Base-by-base conservation (phyloP, 805 yeast genomes). In the Sugiyamaella valdiviana region DNA sequence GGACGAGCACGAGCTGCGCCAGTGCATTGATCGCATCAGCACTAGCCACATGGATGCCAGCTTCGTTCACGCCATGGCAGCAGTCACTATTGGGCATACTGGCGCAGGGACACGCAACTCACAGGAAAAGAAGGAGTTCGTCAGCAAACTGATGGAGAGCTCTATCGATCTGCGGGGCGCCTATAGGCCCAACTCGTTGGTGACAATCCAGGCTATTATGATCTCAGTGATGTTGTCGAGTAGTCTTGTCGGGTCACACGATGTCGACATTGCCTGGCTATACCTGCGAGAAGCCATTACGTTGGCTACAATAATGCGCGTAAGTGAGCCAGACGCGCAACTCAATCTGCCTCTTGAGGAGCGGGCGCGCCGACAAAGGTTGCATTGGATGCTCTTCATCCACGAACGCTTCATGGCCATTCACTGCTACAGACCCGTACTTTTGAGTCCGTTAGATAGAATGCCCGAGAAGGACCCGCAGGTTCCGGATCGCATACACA, bases 391-490 rank as follows among this genome's bases (percentile, higher is more conserved):
- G 29, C 19, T 51, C 35, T 51, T 47, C 22, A 48, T 51, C 10
- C 54, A 51, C 36, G 54, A 51, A 22, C 51, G 54, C 29, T 48
- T 48, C 36, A 44, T 51, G 51, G 51, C 51, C 12, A 48, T 51
- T 20, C 51, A 51, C 38, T 45, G 36, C 26, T 48, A 44, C 20
- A 43, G 51, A n/a, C 46, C 51, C 6, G 46, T 36, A 14, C 32
- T 48, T 12, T 22, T 48, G 16, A 3, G 38, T 2, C 46, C 51
- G 5, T 6, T 43, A 19, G 37, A 17, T 1, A 6, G 20, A 2
- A 16, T 50, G 19, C 53, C 53, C 9, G 53, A 43, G 22, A 12
- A 16, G 22, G 54, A 46, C 23, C 45, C 49, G 21, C 26, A 23
- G 4, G 14, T 51, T 1, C 43, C 50, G 6, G 43, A 35, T 16